Evolutionary conservation across 202 grass and related monocot genomes (phyloP).

Genomic region (Panicum virgatum): DNA sequence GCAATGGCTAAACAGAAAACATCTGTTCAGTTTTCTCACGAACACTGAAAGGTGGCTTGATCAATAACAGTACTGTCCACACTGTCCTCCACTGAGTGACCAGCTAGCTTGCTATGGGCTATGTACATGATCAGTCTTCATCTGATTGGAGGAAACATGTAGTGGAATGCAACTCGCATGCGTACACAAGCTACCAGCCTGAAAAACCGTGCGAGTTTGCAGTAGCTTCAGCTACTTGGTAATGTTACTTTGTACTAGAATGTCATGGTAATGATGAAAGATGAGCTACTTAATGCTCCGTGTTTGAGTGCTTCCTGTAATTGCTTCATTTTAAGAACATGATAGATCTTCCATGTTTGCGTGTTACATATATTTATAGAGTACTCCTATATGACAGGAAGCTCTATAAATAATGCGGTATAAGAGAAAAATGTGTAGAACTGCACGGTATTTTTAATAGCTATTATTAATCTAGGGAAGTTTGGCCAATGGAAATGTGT

Average conservation of each 20-base stretch:
- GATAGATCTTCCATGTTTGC: not conserved
- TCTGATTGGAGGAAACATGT: conserved; percentile 20
- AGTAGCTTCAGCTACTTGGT: not conserved
- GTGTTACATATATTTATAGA: not conserved
- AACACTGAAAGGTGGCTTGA: conserved; percentile 37
- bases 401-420: too few species aligned
- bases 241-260: not conserved
- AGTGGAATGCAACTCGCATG: conserved; percentile 8
- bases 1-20: not conserved
- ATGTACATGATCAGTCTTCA: not conserved
- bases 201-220: conserved; percentile 30
- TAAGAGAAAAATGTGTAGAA: too few species aligned
- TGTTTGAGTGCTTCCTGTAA: not conserved
- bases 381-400: too few species aligned
- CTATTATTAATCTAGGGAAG: conserved; percentile 13
- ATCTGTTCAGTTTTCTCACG: conserved; percentile 11
- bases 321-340: not conserved
- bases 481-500: not conserved
- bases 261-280: not conserved
- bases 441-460: conserved; percentile 36
- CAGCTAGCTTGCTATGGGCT: conserved; percentile 1
- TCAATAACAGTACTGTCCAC: conserved; percentile 42
- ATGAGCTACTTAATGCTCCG: not conserved
- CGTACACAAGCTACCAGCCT: not conserved
- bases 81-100: conserved; percentile 41